phyloP scores from a whole-genome alignment of 164 flowering plant genomes.

The Cinnamomum micranthum region DNA sequence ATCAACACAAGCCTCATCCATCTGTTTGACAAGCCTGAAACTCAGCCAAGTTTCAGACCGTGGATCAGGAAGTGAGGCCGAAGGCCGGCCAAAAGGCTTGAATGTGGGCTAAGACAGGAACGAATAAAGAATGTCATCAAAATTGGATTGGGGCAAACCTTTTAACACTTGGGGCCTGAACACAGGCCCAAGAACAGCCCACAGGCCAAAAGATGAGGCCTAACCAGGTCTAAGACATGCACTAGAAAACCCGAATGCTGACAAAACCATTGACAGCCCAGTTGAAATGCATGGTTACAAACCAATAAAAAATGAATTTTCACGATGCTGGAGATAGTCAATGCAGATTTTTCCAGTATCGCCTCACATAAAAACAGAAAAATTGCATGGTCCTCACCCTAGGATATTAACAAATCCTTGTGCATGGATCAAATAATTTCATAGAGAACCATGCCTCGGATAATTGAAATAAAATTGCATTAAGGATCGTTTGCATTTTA shows the following conservation, averaged over 20 bases:
- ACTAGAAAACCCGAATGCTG: not conserved
- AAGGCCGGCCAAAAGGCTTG: not conserved
- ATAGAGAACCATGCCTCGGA: not conserved
- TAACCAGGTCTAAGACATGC: not conserved
- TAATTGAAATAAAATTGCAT: not conserved
- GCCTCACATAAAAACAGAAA: not conserved
- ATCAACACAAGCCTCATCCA: not conserved
- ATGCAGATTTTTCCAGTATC: not conserved
- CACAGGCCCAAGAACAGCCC: too few species aligned
- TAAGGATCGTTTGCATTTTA: not conserved
- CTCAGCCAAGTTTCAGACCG: not conserved
- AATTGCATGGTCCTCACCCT: not conserved
- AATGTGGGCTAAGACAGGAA: not conserved
- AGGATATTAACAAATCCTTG: not conserved
- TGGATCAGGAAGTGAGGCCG: not conserved
- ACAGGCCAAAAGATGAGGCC: not conserved
- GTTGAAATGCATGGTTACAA: too few species aligned
- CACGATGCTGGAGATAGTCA: not conserved
- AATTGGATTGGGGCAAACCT: not conserved
- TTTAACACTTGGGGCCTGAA: too few species aligned
- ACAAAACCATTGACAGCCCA: not conserved
- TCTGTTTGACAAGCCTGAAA: not conserved
- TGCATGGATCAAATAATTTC: not conserved
- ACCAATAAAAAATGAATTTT: too few species aligned
- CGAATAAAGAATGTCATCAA: not conserved